A percentile compares a stretch with the other conserved stretches of the same genome.
phyloP scores from a whole-genome alignment of 345 rosid species.

The Arabidopsis arenosa region DNA sequence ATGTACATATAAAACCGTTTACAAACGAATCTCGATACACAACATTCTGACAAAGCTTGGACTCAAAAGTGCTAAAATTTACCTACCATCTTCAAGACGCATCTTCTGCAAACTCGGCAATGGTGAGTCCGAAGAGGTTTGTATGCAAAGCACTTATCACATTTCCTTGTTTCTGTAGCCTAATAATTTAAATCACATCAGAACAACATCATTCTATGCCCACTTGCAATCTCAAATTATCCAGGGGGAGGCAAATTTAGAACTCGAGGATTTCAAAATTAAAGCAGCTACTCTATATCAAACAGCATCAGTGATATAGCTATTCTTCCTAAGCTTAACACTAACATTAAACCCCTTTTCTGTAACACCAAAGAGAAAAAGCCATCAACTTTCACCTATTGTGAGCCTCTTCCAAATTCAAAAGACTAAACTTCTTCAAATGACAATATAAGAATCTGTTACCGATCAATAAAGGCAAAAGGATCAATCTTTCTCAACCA shows the following conservation, averaged over 20 bases:
- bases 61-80: conserved; percentile 14
- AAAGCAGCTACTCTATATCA: not conserved
- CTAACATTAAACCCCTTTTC: not conserved
- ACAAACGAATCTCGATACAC: conserved; percentile 31
- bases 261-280: not conserved
- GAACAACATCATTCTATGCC: not conserved
- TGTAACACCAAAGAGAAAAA: conserved; percentile 3
- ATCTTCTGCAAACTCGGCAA: conserved; percentile 89
- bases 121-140: conserved; percentile 95
- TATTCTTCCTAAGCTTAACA: not conserved
- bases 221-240: conserved; percentile 12
- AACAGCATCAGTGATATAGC: not conserved
- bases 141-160: conserved; percentile 74
- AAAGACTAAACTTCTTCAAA: not conserved
- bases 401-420: not conserved
- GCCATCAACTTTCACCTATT: not conserved
- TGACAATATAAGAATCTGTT: not conserved
- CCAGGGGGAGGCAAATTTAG: not conserved
- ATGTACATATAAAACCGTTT: not conserved
- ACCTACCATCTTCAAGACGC: conserved; percentile 90
- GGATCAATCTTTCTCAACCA: conserved; percentile 6
- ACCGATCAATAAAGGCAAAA: conserved; percentile 1
- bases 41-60: conserved; percentile 10
- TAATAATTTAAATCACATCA: conserved; percentile 35
- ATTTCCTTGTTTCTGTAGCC: conserved; percentile 63